phyloP scores from a whole-genome alignment of 805 yeast genomes.

The Wickerhamomyces hampshirensis region DNA sequence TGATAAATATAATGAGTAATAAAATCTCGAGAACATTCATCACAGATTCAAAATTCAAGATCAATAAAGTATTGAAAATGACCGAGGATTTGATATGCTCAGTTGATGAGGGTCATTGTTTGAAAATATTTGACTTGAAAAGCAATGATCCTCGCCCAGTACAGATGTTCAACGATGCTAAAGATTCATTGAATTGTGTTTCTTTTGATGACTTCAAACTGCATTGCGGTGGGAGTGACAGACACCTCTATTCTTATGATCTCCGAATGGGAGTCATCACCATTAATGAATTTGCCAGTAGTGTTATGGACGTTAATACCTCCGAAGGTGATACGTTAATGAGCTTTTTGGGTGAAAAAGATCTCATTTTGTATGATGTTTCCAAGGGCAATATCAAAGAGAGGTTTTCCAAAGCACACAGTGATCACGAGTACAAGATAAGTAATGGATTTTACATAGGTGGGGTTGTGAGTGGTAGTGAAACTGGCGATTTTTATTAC shows the following conservation, averaged over 20 bases:
- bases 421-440: conserved; percentile 11
- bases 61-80: conserved; percentile 10
- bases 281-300: conserved; percentile 1
- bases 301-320: conserved; percentile 4
- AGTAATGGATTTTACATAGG: conserved; percentile 2
- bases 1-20: no score
- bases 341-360: conserved; percentile 3
- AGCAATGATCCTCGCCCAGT: conserved; percentile 25
- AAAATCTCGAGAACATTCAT: background rate
- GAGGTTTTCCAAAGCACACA: background rate
- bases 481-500: conserved; percentile 7
- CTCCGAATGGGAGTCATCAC: conserved; percentile 11
- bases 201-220: conserved; percentile 1
- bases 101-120: conserved; percentile 17
- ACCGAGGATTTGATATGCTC: conserved; percentile 13
- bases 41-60: conserved; percentile 5
- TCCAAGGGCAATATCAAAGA: background rate
- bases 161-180: conserved; percentile 29
- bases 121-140: conserved; percentile 13
- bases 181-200: conserved; percentile 23
- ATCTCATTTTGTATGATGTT: conserved; percentile 5
- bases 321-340: conserved; percentile 1
- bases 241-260: conserved; percentile 18
- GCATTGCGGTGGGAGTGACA: conserved; percentile 22
- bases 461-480: conserved; percentile 10